phyloP scores from a whole-genome alignment of 495 filamentous ascomycete genomes.

The Penicillium cataractarum region DNA sequence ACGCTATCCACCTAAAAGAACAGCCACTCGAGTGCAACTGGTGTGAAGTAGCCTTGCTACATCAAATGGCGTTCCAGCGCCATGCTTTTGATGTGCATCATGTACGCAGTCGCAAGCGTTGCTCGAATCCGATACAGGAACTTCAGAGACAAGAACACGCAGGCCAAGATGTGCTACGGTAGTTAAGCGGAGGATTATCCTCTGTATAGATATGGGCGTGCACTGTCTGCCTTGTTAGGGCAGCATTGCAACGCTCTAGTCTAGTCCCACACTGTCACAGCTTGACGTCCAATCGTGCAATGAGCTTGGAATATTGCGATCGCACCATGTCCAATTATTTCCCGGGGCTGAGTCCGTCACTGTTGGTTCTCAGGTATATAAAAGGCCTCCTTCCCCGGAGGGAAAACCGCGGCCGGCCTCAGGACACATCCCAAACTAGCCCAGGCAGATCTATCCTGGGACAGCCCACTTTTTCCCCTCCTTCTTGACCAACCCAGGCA shows the following conservation, averaged over 20 bases:
- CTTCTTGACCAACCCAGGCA: too few relatives aligned
- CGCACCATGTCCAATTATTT: not conserved
- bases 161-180: conserved; percentile 1
- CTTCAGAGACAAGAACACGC: conserved; percentile 12
- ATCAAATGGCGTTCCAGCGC: conserved; percentile 22
- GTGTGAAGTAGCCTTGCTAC: conserved; percentile 20
- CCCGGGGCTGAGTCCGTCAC: not conserved
- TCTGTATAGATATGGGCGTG: not conserved
- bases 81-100: conserved; percentile 13
- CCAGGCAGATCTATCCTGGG: too few relatives aligned
- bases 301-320: not conserved
- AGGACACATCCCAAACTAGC: too few relatives aligned
- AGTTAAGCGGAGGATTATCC: not conserved
- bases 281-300: conserved; percentile 2
- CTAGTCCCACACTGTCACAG: not conserved
- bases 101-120: too few relatives aligned
- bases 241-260: conserved; percentile 3
- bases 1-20: conserved; percentile 18
- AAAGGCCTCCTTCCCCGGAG: conserved; percentile 11
- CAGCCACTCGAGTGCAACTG: conserved; percentile 17
- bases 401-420: too few relatives aligned
- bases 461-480: too few relatives aligned
- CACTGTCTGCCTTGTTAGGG: conserved; percentile 1
- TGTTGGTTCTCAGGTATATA: conserved; percentile 6
- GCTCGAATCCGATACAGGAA: conserved; percentile 7